Conservation (phyloP, 805 yeast species). For the Debaryomyces maramus region DNA sequence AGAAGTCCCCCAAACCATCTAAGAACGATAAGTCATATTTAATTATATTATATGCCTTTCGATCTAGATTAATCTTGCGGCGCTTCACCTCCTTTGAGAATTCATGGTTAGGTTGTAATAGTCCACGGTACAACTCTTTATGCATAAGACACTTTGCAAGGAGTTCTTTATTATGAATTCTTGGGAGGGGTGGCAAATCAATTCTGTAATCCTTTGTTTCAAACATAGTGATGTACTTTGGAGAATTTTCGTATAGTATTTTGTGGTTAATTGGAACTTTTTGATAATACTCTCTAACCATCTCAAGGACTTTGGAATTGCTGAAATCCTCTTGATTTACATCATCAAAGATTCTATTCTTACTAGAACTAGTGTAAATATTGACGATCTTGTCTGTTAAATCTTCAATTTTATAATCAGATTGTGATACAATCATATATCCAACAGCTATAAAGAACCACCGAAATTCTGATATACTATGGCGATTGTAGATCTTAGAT, state of each 20-base stretch:
- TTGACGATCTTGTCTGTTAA: conserved; percentile 32
- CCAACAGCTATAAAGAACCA: conserved; percentile 31
- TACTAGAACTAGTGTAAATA: conserved; percentile 25
- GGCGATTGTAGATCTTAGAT: conserved; percentile 4
- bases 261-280: conserved; percentile 23
- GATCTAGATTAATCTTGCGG: conserved; percentile 19
- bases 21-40: conserved; percentile 37
- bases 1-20: conserved; percentile 44
- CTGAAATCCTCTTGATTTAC: conserved; percentile 3
- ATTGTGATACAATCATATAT: conserved; percentile 21
- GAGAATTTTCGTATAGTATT: conserved; percentile 18
- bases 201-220: conserved; percentile 25
- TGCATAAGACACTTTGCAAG: conserved; percentile 38
- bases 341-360: conserved; percentile 5
- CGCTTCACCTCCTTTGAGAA: conserved; percentile 21
- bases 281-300: conserved; percentile 25
- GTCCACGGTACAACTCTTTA: conserved; percentile 35
- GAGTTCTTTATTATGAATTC: conserved; percentile 25
- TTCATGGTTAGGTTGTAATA: conserved; percentile 26
- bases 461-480: conserved; percentile 12
- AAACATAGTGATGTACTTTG: conserved; percentile 20
- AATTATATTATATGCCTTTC: conserved; percentile 21
- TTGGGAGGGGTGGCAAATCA: conserved; percentile 35
- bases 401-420: conserved; percentile 21
- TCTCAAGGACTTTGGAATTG: conserved; percentile 15